These are phyloP conservation scores for Fragaria vesca DNA, from an alignment of 306 rosid species.

Conservation along the genomic window DNA sequence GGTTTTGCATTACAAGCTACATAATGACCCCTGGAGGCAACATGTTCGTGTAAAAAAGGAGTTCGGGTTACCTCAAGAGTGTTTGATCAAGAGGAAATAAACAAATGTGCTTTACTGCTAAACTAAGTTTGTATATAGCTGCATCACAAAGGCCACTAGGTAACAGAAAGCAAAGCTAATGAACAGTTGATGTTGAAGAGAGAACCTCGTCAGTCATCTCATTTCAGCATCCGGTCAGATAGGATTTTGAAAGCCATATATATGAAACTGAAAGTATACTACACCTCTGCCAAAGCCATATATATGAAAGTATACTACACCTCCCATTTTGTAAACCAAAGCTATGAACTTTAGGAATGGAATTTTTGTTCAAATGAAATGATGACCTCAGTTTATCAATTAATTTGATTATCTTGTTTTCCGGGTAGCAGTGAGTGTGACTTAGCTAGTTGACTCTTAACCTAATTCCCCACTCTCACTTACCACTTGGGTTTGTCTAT, in stretches of 20 bases:
- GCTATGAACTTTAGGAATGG: not conserved
- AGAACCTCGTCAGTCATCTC: not conserved
- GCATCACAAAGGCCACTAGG: not conserved
- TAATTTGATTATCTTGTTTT: not conserved
- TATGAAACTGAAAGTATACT: not conserved
- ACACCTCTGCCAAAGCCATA: not conserved
- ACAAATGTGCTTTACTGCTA: slow-evolving; percentile 5
- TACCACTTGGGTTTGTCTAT: not conserved
- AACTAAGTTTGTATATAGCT: not conserved
- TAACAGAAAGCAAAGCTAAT: slow-evolving; percentile 11
- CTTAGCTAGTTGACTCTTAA: not conserved
- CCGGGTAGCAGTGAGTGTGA: not conserved
- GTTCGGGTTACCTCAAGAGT: slow-evolving; percentile 66
- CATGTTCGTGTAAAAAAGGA: slow-evolving; percentile 39
- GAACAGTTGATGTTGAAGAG: not conserved
- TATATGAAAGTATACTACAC: not conserved
- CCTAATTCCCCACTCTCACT: not conserved
- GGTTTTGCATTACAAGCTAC: slow-evolving; percentile 88
- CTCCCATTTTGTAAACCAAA: slow-evolving; percentile 1
- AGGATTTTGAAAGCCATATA: not conserved
- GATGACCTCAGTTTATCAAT: not conserved
- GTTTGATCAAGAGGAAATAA: slow-evolving; percentile 47
- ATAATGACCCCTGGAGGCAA: slow-evolving; percentile 84
- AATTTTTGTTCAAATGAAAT: not conserved
- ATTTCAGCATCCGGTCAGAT: not conserved